Evolutionary conservation across 257 asterid species (phyloP), one percentile per base, ranked within the genome.

Genomic region (Cinchona pubescens): DNA sequence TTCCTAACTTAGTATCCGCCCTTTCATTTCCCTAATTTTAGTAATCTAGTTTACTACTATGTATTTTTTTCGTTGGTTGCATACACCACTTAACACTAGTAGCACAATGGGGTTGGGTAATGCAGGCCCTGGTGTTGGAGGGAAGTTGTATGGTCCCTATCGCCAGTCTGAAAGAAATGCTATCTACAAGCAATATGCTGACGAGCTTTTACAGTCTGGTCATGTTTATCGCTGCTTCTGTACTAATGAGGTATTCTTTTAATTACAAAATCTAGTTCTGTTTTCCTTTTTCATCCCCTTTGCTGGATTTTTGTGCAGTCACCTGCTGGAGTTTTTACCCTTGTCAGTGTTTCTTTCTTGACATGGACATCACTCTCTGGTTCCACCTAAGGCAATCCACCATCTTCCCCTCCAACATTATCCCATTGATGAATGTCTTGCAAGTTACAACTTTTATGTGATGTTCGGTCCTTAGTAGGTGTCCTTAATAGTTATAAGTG

Each of bases 181-280:
- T n/a, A 91, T 92, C 38, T 94, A 94, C 90, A 89, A 85, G 84
- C 84, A 90, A 55, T 82, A 84, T 86, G 97, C 97, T 2, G 92
- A 90, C 56, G 88, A 85, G 74, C 97, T 94, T 74, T 80, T 94
- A 80, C 86, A 86, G 60, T 83, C 90, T 15, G 93, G 97, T 64
- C 94, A 92, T 79, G 98, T 83, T 77, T 92, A 94, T 83, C 97
- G 91, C 16, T 94, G 97, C 86, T 94, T 94, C 85, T 94, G 98
- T 84, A 82, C 98, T 29, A 89, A 73, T 74, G 96, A 92, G 97
- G 97, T 93, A 69, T 29, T 38, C 27, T 49, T 29, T 18, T 5
- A 51, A 0, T 1, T 4, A 3, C 38, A 13, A 29, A 59, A 11
- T 0, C 25, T 37, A 35, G 69, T 25, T 51, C 19, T 49, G 13